Evolutionary conservation across 2,329 filamentous ascomycete genomes (phyloP), one percentile per base, ranked within the genome.

Genomic region (Colletotrichum gloeosporioides): DNA sequence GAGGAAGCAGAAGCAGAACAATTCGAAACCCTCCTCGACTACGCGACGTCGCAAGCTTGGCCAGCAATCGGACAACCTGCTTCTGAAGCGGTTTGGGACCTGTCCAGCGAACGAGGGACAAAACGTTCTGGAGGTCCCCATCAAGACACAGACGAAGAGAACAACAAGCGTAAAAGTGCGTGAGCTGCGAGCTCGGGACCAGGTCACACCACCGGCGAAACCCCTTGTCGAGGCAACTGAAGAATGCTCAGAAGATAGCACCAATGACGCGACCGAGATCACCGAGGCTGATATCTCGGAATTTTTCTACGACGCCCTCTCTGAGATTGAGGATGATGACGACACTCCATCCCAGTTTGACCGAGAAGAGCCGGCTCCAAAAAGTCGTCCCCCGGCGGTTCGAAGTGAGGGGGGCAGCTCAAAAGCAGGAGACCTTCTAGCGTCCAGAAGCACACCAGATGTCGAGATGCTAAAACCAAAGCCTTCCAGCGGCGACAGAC

Each of bases 31-130:
- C 15, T 57, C 69, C 2, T 31, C 44, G 8, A 62, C 53, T 4
- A 36, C 73, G 6, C 76, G 76, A 5, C 76, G 76, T 32, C 69
- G 76, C 25, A 77, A 65, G 49, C 70, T 77, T 22, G 74, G 74
- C n/a, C 61, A 53, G 27, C 69, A 57, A n/a, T 18, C 27, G 8
- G 57, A 74, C 25, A 77, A 74, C 66, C 29, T 65, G 15, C 57
- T 77, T 2, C n/a, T 74, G 34, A 68, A 53, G 27, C 66, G 69
- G 10, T 39, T 74, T 6, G 59, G 49, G 3, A 57, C 22, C 3
- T 49, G 27, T 27, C 16, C 22, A 4, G 64, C n/a, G 7, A 73
- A 59, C 12, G 71, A 75, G 10, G 53, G 27, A 16, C 66, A 64
- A 31, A 68, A 53, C 10, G n/a, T 68, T 2, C 39, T 57, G 16